These are phyloP conservation scores for Andrographis paniculata DNA, from an alignment of 305 asterid genomes.

Conservation along the genomic window DNA sequence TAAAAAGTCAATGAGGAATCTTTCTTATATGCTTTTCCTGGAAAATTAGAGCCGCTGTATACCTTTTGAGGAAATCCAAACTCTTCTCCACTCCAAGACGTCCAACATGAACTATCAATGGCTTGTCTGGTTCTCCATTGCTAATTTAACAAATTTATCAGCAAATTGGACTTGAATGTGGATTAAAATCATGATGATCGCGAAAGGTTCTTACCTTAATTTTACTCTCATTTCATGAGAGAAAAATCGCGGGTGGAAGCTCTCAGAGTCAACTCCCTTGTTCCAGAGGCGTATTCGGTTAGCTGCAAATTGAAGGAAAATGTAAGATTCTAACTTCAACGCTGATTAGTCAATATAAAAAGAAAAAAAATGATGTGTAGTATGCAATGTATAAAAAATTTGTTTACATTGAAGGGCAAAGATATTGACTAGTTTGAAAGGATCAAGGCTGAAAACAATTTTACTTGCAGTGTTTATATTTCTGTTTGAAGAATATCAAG, in stretches of 20 bases:
- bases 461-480: not conserved
- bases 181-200: conserved; percentile 2
- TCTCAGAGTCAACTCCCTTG: conserved; percentile 96
- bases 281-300: conserved; percentile 80
- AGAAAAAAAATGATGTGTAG: not conserved
- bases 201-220: conserved; percentile 42
- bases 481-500: conserved; percentile 10
- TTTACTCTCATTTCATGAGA: conserved; percentile 74
- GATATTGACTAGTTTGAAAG: too few relatives aligned
- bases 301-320: conserved; percentile 33
- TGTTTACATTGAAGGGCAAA: not conserved
- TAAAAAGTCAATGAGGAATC: conserved; percentile 4
- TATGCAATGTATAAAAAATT: conserved; percentile 5
- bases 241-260: conserved; percentile 73
- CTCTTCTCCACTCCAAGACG: conserved; percentile 96
- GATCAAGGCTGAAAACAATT: not conserved
- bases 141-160: conserved; percentile 29
- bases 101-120: conserved; percentile 92
- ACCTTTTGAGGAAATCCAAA: conserved; percentile 89
- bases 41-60: too few relatives aligned
- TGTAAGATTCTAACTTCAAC: not conserved
- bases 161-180: conserved; percentile 1
- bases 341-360: not conserved
- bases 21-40: too few relatives aligned
- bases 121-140: conserved; percentile 79